Evolutionary conservation across 371 early-diverging fungal genomes (phyloP).

Genomic region (Dichotomocladium elegans): DNA sequence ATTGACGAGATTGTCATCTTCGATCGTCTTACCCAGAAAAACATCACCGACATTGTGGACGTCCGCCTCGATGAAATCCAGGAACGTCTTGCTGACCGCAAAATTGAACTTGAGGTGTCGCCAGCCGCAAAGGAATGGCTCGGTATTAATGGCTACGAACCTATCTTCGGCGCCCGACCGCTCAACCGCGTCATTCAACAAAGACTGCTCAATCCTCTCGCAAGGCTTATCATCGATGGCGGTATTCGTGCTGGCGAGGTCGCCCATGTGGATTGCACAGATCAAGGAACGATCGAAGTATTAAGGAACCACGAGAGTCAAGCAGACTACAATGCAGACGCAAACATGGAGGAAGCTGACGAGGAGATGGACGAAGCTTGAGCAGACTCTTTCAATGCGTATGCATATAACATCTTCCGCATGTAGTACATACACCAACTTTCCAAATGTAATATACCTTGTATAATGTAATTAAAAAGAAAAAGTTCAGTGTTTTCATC

Average conservation of each 20-base stretch:
- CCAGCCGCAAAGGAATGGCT: constrained; percentile 75
- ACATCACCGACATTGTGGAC: constrained; percentile 78
- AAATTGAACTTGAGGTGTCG: constrained; percentile 63
- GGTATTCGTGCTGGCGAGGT: constrained; percentile 64
- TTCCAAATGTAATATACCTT: no score
- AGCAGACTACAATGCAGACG: constrained; percentile 33
- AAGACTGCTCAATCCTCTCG: constrained; percentile 77
- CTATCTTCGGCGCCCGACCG: constrained; percentile 84
- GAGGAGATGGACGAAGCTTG: constrained; percentile 31
- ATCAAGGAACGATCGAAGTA: constrained; percentile 23
- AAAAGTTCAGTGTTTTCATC: no score
- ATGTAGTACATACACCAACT: no score
- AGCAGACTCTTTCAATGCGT: no score
- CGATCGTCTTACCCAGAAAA: constrained; percentile 67
- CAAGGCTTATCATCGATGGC: constrained; percentile 73
- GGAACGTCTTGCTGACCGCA: constrained; percentile 67
- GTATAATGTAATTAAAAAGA: no score
- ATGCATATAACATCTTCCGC: no score
- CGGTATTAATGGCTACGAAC: constrained; percentile 75
- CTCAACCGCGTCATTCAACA: constrained; percentile 83
- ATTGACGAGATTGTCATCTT: constrained; percentile 86
- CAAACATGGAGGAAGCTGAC: constrained; percentile 40
- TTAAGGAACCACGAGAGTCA: constrained; percentile 43
- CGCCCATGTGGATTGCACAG: constrained; percentile 44
- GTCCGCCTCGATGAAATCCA: constrained; percentile 78